phyloP scores from a whole-genome alignment of 495 filamentous ascomycete genomes.

The Penicillium mononematosum region DNA sequence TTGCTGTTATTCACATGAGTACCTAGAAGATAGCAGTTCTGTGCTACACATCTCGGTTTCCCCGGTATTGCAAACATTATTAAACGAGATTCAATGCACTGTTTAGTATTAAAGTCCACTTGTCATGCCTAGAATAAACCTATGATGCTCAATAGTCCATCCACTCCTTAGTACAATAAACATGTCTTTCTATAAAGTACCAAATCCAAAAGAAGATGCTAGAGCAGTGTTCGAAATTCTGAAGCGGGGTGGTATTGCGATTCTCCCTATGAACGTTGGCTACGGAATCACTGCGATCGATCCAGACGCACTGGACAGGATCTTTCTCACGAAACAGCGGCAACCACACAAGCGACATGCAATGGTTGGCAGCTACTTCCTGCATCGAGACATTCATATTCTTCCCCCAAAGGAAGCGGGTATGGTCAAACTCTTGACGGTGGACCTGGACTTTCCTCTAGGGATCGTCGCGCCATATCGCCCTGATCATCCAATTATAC shows the following conservation, averaged over 20 bases:
- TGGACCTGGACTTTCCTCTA: constrained; percentile 25
- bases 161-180: neutral
- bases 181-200: neutral
- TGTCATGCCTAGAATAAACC: neutral
- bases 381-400: constrained; percentile 20
- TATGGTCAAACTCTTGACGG: constrained; percentile 23
- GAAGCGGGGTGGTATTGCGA: constrained; percentile 23
- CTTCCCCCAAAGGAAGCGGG: constrained; percentile 10
- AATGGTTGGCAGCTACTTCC: constrained; percentile 26
- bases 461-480: constrained; percentile 26
- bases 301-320: constrained; percentile 17
- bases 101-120: neutral
- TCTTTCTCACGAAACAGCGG: constrained; percentile 21
- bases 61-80: neutral
- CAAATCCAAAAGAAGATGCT: constrained; percentile 17
- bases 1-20: neutral
- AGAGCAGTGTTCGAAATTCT: constrained; percentile 24
- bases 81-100: neutral
- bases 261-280: constrained; percentile 27
- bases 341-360: constrained; percentile 27
- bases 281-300: constrained; percentile 25
- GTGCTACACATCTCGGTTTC: neutral
- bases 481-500: constrained; percentile 19
- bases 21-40: neutral
- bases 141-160: neutral